Base-by-base conservation (phyloP, 2,329 filamentous ascomycete species). In the Volutella citrinella region DNA sequence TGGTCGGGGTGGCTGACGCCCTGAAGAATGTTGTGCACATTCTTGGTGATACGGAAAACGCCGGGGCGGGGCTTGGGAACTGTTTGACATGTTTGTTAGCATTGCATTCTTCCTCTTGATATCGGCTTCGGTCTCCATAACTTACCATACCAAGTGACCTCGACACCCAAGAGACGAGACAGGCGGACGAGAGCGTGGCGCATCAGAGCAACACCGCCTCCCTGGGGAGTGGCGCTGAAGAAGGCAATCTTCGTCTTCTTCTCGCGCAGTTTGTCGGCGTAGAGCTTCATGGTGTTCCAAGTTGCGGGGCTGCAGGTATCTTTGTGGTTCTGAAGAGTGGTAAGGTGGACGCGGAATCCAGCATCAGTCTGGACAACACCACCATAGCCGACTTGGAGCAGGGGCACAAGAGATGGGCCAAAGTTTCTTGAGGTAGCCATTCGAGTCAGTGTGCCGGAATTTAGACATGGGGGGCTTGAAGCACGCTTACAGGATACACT, bases 21-120 rank as follows among this genome's bases (percentile, higher is more conserved):
- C 63, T 93, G 87, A 4, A 93, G 77, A 45, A 91, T 90, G 61
- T 93, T 93, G 74, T 93, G 87, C 49, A 89, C 84, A 46, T 84
- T 89, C 65, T 93, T 93, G 47, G 87, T 93, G 60, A 87, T 83
- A 31, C 85, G 74, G 61, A 93, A 93, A 10, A 91, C 80, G 12
- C 84, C 81, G 4, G 84, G 84, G 31, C 83, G 80, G 15, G 87
- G 85, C 57, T 87, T 88, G 7, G 87, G 87, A 2, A 91, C 86
- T 72, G 17, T 19, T 16, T 16, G 12, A 3, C 2, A 16, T 10
- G 11, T 21, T 10, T 2, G 13, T 17, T 11, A 5, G 12, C 9
- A 19, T 13, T 13, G 10, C 2, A 9, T 3, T 11, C 20, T 7
- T 5, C 6, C 13, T 4, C 8, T 11, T 7, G 4, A 1, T 7